Evolutionary conservation across 2,329 filamentous ascomycete genomes (phyloP).

Genomic region (Lomentospora prolificans): DNA sequence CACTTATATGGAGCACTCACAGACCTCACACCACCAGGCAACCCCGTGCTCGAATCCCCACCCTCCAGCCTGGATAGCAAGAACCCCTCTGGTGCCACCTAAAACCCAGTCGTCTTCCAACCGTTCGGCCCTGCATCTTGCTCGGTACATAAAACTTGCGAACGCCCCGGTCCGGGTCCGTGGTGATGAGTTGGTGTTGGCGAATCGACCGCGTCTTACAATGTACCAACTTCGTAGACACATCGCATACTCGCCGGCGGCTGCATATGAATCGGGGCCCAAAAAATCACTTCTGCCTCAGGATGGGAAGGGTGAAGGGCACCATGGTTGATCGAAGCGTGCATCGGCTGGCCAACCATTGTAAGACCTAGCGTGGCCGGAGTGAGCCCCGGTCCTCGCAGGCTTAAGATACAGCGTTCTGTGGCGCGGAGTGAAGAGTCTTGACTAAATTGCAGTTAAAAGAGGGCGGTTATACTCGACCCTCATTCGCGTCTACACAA

Average conservation of each 20-base stretch:
- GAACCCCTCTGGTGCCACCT: slow-evolving; percentile 4
- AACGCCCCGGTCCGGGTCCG: no score
- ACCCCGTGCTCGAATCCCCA: background rate
- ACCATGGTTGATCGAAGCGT: background rate
- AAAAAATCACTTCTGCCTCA: background rate
- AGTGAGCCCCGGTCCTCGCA: background rate
- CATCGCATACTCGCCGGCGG: background rate
- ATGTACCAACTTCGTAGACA: background rate
- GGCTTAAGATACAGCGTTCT: no score
- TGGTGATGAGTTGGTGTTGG: no score
- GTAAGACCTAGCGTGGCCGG: background rate
- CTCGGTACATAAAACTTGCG: no score
- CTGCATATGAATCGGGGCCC: background rate
- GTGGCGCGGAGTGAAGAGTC: no score
- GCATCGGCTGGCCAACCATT: background rate
- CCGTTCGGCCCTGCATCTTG: slow-evolving; percentile 4
- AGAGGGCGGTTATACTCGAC: no score
- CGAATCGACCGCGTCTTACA: no score
- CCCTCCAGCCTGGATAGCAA: background rate
- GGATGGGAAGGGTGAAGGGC: background rate
- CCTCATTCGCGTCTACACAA: no score
- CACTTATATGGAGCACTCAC: no score
- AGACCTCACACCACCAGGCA: background rate
- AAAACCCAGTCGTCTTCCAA: background rate
- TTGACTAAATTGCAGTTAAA: no score